A percentile compares a stretch with the other conserved stretches of the same genome.
phyloP scores from a whole-genome alignment of 2,329 filamentous ascomycete species.

The Aspergillus transmontanensis region DNA sequence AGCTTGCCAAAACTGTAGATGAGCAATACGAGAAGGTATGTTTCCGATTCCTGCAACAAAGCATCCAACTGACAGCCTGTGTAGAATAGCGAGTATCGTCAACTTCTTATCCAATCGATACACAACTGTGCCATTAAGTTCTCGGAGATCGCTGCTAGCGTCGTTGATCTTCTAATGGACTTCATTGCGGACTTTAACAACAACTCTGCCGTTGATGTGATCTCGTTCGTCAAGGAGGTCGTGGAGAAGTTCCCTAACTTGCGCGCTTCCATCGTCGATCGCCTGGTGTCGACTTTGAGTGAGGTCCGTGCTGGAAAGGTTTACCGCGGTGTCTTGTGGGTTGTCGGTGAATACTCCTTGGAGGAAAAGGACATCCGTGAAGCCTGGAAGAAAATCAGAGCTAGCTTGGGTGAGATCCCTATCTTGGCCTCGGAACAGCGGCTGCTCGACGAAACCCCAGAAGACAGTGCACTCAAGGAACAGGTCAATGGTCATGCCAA shows the following conservation, averaged over 20 bases:
- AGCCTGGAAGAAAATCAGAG: conserved; percentile 93
- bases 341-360: conserved; percentile 93
- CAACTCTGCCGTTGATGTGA: conserved; percentile 93
- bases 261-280: conserved; percentile 81
- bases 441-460: conserved; percentile 78
- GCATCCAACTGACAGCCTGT: conserved; percentile 24
- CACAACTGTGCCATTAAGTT: conserved; percentile 99
- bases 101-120: conserved; percentile 93
- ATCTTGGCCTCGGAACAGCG: conserved; percentile 95
- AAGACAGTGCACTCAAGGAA: conserved; percentile 66
- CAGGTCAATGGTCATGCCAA: conserved; percentile 83
- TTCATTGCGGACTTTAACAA: conserved; percentile 99
- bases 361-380: conserved; percentile 93
- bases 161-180: conserved; percentile 97
- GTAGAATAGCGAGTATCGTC: conserved; percentile 85
- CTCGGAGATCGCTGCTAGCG: conserved; percentile 94
- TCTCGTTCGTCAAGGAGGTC: conserved; percentile 98
- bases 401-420: conserved; percentile 93
- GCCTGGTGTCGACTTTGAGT: conserved; percentile 83
- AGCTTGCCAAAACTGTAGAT: conserved; percentile 94
- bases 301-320: conserved; percentile 97
- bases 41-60: not conserved
- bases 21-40: conserved; percentile 91
- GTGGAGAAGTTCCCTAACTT: conserved; percentile 96
- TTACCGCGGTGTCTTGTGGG: conserved; percentile 95